Conservation (phyloP, 768 basidiomycete genomes). For the Cystobasidium tubakii region DNA sequence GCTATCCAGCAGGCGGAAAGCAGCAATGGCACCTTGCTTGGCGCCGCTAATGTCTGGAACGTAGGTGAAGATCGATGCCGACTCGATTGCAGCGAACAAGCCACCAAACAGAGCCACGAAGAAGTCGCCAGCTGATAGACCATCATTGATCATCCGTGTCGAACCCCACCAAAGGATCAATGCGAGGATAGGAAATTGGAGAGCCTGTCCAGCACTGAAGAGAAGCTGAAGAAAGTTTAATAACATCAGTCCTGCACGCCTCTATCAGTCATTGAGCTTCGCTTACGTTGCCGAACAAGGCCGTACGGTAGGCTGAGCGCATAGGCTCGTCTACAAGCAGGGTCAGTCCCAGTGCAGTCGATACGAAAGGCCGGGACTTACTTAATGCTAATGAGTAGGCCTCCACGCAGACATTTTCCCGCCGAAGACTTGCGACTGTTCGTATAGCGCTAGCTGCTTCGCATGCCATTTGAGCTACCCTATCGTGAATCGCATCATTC, state of each 20-base stretch:
- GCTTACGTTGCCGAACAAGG: conserved; percentile 49
- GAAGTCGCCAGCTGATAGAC: conserved; percentile 17
- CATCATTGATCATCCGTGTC: neutral
- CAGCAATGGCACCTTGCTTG: conserved; percentile 62
- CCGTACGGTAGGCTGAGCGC: conserved; percentile 59
- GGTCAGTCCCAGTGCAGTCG: neutral
- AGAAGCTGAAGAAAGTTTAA: neutral
- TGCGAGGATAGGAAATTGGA: conserved; percentile 11
- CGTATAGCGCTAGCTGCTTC: conserved; percentile 85
- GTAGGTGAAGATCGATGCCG: conserved; percentile 29
- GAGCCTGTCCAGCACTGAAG: conserved; percentile 39
- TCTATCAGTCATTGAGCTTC: neutral
- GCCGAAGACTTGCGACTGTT: conserved; percentile 79
- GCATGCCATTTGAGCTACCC: conserved; percentile 79
- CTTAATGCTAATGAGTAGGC: conserved; percentile 47
- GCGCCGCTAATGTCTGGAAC: conserved; percentile 20
- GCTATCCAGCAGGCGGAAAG: conserved; percentile 70
- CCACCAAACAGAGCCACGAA: conserved; percentile 18
- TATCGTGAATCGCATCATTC: conserved; percentile 73
- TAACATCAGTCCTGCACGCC: neutral
- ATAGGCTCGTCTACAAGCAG: conserved; percentile 58
- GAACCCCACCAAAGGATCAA: conserved; percentile 6
- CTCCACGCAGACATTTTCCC: conserved; percentile 70
- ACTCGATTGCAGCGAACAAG: conserved; percentile 24
- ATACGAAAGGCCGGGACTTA: neutral